Base-by-base conservation (phyloP, 106 monocot genomes). In the Agapanthus africanus region DNA sequence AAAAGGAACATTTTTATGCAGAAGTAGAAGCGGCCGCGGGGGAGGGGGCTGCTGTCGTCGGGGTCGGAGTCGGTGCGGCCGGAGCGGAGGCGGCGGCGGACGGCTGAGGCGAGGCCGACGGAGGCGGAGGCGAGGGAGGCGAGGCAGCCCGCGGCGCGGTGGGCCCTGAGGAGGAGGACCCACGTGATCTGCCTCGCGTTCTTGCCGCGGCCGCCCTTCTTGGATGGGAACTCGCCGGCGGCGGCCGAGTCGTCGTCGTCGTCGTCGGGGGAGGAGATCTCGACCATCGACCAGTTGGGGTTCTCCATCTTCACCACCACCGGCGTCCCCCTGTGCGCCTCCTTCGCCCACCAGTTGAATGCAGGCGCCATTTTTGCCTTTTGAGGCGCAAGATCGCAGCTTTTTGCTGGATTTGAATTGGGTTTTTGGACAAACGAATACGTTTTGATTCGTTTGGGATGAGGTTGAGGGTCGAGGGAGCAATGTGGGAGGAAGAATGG, bases 181-280 rank as follows among this genome's bases (percentile, higher is more conserved):
- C 95, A 95, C 2, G 88, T 86, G 62, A 95, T 85, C 65, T 95
- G 95, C 77, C 83, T 88, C 61, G 91, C 91, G 71, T 91, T 95
- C 69, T 85, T 88, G 27, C 82, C 82, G 35, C 83, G 72, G 23
- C 78, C 83, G 40, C 80, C 77, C 42, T 83, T 85, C 33, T 79
- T 59, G 7, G 46, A 56, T 25, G 59, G 16, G 34, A 63, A 34
- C 11, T 65, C 66, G 39, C 49, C 71, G 36, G 22, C 31, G 23
- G 33, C 64, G 37, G 57, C 75, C 11, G 62, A 26, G 37, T 77
- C 84, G 37, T 73, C 79, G 42, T 74, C 84, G 40, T 76, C 78
- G 11, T 80, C 78, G 79, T 75, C 69, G 68, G 61, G 67, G 0
- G 79, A 77, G 1, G 79, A 69, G 70, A 77, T 75, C 76, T 76